Conservation (phyloP, 257 asterid genomes). For the Solanum chmielewskii region DNA sequence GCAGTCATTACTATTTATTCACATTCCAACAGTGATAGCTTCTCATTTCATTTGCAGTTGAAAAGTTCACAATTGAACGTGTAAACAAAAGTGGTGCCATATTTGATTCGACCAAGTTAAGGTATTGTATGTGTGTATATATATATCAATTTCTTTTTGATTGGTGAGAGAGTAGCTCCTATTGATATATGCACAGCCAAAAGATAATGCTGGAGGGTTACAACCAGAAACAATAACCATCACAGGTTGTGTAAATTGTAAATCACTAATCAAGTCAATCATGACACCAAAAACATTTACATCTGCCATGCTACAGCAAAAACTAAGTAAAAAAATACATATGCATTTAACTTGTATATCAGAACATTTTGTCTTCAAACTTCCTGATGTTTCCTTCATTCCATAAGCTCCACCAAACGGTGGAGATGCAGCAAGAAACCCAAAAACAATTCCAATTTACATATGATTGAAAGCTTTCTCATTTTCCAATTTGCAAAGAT, state of each 20-base stretch:
- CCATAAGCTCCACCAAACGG: background rate
- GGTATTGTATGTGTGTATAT: slow-evolving; percentile 22
- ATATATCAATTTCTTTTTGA: background rate
- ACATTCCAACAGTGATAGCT: background rate
- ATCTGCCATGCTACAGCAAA: background rate
- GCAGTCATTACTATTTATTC: background rate
- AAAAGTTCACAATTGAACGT: slow-evolving; percentile 82
- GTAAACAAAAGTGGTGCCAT: slow-evolving; percentile 91
- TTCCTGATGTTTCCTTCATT: background rate
- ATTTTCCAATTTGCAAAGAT: background rate
- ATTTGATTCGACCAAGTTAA: slow-evolving; percentile 76
- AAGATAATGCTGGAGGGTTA: background rate
- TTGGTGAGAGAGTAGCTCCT: background rate
- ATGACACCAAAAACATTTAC: background rate
- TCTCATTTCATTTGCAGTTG: slow-evolving; percentile 42
- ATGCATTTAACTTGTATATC: background rate
- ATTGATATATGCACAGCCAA: background rate
- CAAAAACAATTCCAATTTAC: background rate
- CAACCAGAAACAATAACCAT: background rate
- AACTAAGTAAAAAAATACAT: background rate
- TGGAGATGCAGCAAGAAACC: background rate
- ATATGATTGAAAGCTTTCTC: background rate
- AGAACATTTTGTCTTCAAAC: background rate
- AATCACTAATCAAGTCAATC: background rate
- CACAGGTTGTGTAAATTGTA: background rate